Base-by-base conservation (phyloP, 352 stramenopile genomes). In the Pythium coloratum region DNA sequence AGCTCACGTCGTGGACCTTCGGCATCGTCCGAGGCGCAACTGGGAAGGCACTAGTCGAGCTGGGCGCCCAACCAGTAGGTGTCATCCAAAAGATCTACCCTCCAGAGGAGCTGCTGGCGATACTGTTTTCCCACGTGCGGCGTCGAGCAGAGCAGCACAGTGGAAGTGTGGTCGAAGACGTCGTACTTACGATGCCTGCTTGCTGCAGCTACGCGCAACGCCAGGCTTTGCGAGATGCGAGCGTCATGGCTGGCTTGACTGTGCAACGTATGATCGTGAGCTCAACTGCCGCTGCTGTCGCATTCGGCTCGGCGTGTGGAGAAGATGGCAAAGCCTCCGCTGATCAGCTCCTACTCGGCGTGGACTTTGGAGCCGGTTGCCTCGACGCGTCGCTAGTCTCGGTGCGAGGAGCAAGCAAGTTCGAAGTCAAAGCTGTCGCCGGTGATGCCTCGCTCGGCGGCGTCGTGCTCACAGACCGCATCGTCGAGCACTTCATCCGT, bases 121-220 rank as follows among this genome's bases (percentile, higher is more conserved):
- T 81, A 20, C 58, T 84, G 24, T 54, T 88, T 18, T 64, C 58
- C 0, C 70, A 63, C n/a, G 71, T 88, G 38, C 81, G 82, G 26
- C 58, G 78, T 16, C 61, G 64, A 13, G 72, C 68, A 1, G 71
- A 88, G 40, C n/a, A 44, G 3, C 72, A 73, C 9, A 69, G 57
- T 6, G 38, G 58, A 3, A 66, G 62, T 14, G 14, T 24, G 2
- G 62, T 84, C 18, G 49, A 65, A 9, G 50, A 64, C 0, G 67
- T 64, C 1, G 70, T 76, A 3, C 34, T 88, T 1, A 78, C 65
- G 2, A 59, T 84, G 3, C 77, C 80, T 33, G 70, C 58, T 0
- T 62, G 55, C n/a, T 84, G 70, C 34, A 86, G 84, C 49, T 76
- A 80, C 34, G 81, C 76, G 3, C 77, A 86, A 34, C 76, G 76